These are phyloP conservation scores for Saccharomyces paradoxus DNA, from an alignment of 805 yeast genomes.

Conservation along the genomic window DNA sequence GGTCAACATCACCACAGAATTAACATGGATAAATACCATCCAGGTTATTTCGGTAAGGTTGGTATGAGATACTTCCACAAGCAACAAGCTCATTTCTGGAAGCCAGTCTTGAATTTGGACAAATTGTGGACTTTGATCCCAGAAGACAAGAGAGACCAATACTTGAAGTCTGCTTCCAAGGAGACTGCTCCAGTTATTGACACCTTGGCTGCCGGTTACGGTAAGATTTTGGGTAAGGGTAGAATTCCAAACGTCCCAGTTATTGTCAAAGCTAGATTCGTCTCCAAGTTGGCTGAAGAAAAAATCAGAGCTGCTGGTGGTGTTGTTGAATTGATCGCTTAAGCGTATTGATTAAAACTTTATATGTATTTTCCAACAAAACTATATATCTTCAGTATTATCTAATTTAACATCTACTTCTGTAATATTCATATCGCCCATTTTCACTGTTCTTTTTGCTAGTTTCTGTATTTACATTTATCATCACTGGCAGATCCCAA, in stretches of 20 bases:
- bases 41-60: constrained; percentile 99
- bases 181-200: constrained; percentile 98
- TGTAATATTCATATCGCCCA: neutral
- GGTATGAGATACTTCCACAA: constrained; percentile 99
- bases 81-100: constrained; percentile 92
- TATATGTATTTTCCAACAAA: neutral
- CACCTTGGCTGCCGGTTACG: constrained; percentile 99
- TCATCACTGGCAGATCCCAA: neutral
- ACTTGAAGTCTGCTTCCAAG: constrained; percentile 73
- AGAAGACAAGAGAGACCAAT: constrained; percentile 87
- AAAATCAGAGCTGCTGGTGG: constrained; percentile 99
- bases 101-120: constrained; percentile 96
- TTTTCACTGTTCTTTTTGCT: neutral
- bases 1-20: constrained; percentile 99
- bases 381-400: neutral
- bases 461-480: neutral
- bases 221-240: constrained; percentile 99
- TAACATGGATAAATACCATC: constrained; percentile 99
- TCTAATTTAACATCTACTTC: neutral
- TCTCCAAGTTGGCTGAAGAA: constrained; percentile 98
- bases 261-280: constrained; percentile 98
- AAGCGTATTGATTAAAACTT: constrained; percentile 31
- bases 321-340: constrained; percentile 98
- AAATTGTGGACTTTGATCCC: constrained; percentile 96
- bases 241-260: constrained; percentile 96